A percentile compares a stretch with the other conserved stretches of the same genome.
Evolutionary conservation across 1,139 yeast species (phyloP).

Genomic region (Trichomonascaceae sp.): DNA sequence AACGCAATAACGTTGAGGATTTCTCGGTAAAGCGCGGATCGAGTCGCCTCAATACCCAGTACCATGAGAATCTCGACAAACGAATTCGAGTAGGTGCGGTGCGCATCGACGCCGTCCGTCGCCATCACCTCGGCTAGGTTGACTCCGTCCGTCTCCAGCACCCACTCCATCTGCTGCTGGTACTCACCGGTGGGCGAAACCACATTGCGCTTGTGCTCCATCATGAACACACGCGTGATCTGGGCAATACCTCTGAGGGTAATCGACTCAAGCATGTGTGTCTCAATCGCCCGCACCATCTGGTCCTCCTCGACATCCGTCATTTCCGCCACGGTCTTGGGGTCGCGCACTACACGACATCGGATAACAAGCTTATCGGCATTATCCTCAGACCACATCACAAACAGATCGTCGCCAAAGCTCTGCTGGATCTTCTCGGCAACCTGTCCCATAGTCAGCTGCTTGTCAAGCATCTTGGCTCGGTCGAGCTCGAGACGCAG

Average conservation of each 20-base stretch:
- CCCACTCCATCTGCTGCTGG: slow-evolving; percentile 91
- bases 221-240: slow-evolving; percentile 79
- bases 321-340: slow-evolving; percentile 83
- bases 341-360: slow-evolving; percentile 97
- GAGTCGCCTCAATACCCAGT: slow-evolving; percentile 96
- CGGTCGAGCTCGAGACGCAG: slow-evolving; percentile 93
- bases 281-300: slow-evolving; percentile 86
- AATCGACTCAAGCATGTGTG: slow-evolving; percentile 90
- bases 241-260: slow-evolving; percentile 94
- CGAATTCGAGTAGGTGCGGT: slow-evolving; percentile 86
- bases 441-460: slow-evolving; percentile 95
- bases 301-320: slow-evolving; percentile 96
- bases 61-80: slow-evolving; percentile 93
- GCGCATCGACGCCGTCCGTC: slow-evolving; percentile 86
- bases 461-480: slow-evolving; percentile 97
- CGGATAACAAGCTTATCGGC: slow-evolving; percentile 94
- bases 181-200: slow-evolving; percentile 81
- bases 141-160: slow-evolving; percentile 96
- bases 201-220: slow-evolving; percentile 75
- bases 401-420: slow-evolving; percentile 89
- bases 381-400: slow-evolving; percentile 98
- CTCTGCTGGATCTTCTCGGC: slow-evolving; percentile 91
- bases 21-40: slow-evolving; percentile 86
- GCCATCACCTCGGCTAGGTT: slow-evolving; percentile 92
- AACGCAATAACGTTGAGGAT: slow-evolving; percentile 95